Evolutionary conservation across 345 rosid species (phyloP), one percentile per base, ranked within the genome.

Genomic region (Lagerstroemia speciosa): DNA sequence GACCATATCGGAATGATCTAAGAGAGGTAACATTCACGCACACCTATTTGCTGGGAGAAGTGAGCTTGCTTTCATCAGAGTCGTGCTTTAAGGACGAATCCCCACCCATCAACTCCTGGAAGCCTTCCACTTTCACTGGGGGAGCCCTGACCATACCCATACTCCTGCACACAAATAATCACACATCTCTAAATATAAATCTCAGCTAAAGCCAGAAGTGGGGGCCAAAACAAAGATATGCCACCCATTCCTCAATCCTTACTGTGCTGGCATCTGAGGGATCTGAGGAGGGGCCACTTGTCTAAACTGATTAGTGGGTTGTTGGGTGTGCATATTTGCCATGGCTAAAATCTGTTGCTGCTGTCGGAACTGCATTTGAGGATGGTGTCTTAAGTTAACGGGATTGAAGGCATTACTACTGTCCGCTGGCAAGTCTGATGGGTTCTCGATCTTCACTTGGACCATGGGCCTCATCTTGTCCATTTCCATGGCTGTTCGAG

Each of bases 71-170:
- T 72, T 90, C 93, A 12, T 87, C 96, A 0, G 83, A 75, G 36
- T 92, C 98, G 52, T 85, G 96, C 71, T 92, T 92, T 63, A 79
- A 62, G 17, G 83, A 48, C 7, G 87, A 73, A 76, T 90, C 98
- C 14, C 98, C 90, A 31, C 98, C 96, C 98, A 92, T 92, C 77
- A 92, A 79, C 71, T 92, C 96, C 78, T 83, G 87, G 71, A 92
- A 92, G 66, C 95, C 98, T 75, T 90, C 98, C 29, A 92, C 96
- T 85, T 92, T 92, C 75, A 92, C 86, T 0, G 95, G 98, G 27
- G 84, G 98, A 76, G 93, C 90, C 83, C 98, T 85, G 63, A 78
- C 84, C 27, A 86, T 73, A 19, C 86, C 83, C 77, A 83, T 75
- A 66, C 81, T 83, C 77, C 93, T 92, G 84, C 86, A 82, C 17